These are phyloP conservation scores for Nemania serpens DNA, from an alignment of 2,329 filamentous ascomycete genomes.

Conservation along the genomic window DNA sequence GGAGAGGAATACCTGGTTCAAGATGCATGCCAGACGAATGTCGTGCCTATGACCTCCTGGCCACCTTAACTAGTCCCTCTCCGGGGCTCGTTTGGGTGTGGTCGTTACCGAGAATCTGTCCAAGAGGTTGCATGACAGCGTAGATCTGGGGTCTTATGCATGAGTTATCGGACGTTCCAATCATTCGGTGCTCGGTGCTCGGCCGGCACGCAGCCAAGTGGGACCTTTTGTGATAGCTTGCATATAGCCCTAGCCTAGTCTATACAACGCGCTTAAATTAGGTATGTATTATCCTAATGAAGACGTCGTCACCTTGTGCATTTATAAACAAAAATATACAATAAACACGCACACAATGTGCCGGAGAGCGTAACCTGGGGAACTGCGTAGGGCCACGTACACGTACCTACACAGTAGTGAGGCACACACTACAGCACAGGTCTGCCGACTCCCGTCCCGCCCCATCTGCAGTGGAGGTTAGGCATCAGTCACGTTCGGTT, in stretches of 20 bases:
- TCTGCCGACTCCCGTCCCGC: no score
- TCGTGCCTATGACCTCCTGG: no score
- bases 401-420: neutral
- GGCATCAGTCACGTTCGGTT: constrained; percentile 15
- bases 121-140: constrained; percentile 25
- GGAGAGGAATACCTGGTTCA: no score
- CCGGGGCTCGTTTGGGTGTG: constrained; percentile 20
- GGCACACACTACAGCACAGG: no score
- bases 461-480: neutral
- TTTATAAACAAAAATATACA: neutral
- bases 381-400: neutral
- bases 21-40: no score
- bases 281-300: neutral
- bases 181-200: constrained; percentile 22
- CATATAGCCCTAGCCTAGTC: constrained; percentile 1
- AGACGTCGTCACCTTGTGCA: neutral
- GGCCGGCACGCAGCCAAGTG: constrained; percentile 14
- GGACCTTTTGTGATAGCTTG: neutral
- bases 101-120: constrained; percentile 25
- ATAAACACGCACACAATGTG: neutral
- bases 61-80: neutral
- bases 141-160: constrained; percentile 28
- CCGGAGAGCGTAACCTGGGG: neutral
- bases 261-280: neutral
- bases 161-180: constrained; percentile 20